A percentile compares a stretch with the other conserved stretches of the same genome.
These are phyloP conservation scores for Fomitopsis palustris DNA, from an alignment of 1,284 basidiomycete genomes.

Conservation along the genomic window DNA sequence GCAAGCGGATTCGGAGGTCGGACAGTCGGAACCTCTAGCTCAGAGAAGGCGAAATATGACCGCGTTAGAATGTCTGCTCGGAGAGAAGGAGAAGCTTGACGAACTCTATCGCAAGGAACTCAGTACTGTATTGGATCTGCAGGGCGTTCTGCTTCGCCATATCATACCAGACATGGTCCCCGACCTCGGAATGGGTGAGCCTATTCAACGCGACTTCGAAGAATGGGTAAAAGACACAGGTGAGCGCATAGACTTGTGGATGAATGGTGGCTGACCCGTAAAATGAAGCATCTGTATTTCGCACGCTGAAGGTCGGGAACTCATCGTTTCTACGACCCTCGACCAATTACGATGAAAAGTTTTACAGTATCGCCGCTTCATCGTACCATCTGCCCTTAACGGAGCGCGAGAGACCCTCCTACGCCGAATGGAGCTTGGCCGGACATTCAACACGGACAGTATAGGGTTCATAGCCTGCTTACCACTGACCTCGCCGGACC, in stretches of 20 bases:
- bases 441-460: slow-evolving; percentile 27
- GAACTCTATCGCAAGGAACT: neutral
- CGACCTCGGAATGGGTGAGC: neutral
- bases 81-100: neutral
- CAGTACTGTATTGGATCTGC: neutral
- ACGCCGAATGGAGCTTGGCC: slow-evolving; percentile 55
- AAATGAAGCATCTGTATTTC: slow-evolving; percentile 58
- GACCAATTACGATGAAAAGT: neutral
- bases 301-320: slow-evolving; percentile 53
- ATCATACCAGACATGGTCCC: neutral
- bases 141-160: neutral
- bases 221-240: slow-evolving; percentile 39
- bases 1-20: neutral
- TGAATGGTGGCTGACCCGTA: slow-evolving; percentile 38
- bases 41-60: neutral
- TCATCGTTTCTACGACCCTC: too few species aligned
- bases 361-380: slow-evolving; percentile 63
- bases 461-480: slow-evolving; percentile 42
- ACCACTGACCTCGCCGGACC: slow-evolving; percentile 48
- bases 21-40: neutral
- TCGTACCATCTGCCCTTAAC: slow-evolving; percentile 59
- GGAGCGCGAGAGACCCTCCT: slow-evolving; percentile 49
- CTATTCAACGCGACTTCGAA: too few species aligned
- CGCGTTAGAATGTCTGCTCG: neutral
- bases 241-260: slow-evolving; percentile 26